Evolutionary conservation across 352 stramenopile species (phyloP).

Genomic region (Phytophthora citricola): DNA sequence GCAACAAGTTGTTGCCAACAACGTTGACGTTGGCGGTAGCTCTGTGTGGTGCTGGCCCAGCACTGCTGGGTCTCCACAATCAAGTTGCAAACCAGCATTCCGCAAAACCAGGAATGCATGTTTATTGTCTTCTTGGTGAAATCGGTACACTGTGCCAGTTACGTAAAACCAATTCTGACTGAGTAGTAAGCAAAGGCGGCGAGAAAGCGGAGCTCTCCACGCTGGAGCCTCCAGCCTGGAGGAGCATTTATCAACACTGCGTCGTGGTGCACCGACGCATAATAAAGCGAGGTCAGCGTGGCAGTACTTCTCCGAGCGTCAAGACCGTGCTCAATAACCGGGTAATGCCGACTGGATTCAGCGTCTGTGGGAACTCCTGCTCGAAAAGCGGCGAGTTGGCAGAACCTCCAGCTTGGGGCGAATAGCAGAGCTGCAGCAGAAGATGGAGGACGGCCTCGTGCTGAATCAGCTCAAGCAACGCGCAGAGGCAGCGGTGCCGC

Average conservation of each 20-base stretch:
- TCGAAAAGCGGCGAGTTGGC: slow-evolving; percentile 7
- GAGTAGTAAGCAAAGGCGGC: no score
- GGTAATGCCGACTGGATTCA: slow-evolving; percentile 44
- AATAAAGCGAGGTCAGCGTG: slow-evolving; percentile 7
- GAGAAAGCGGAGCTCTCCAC: slow-evolving; percentile 28
- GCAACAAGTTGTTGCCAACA: no score
- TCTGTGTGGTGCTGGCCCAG: not conserved
- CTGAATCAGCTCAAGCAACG: slow-evolving; percentile 17
- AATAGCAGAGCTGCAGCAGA: slow-evolving; percentile 14
- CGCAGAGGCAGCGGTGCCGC: not conserved
- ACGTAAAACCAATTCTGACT: no score
- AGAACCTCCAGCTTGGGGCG: not conserved
- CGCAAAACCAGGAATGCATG: no score
- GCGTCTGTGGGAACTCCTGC: slow-evolving; percentile 35
- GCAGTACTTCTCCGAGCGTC: slow-evolving; percentile 24
- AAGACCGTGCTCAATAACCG: slow-evolving; percentile 12
- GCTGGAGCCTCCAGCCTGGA: not conserved
- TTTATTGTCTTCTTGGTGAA: no score
- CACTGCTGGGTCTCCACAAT: not conserved
- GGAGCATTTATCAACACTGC: slow-evolving; percentile 4
- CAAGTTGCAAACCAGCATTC: slow-evolving; percentile 5
- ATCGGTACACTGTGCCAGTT: no score
- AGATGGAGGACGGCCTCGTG: slow-evolving; percentile 8
- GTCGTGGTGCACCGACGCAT: not conserved
- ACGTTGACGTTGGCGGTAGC: no score